These are phyloP conservation scores for Lomentospora prolificans DNA, from an alignment of 2,329 filamentous ascomycete genomes.

Conservation along the genomic window DNA sequence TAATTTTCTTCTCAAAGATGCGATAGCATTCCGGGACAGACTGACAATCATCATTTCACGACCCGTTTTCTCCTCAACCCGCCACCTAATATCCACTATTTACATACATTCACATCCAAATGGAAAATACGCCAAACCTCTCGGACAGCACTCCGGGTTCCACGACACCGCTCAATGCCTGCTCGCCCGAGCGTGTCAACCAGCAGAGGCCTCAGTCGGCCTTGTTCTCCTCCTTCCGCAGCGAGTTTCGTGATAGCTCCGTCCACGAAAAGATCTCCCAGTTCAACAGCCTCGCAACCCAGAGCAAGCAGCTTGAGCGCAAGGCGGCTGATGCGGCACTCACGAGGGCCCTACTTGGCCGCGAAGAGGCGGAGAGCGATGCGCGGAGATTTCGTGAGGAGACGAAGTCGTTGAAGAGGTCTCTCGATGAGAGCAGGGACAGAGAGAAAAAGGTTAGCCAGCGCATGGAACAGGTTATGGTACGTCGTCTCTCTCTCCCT, in stretches of 20 bases:
- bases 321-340: constrained; percentile 56
- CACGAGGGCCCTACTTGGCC: constrained; percentile 55
- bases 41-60: neutral
- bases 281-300: constrained; percentile 57
- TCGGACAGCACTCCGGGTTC: neutral
- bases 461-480: constrained; percentile 59
- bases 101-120: neutral
- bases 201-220: constrained; percentile 27
- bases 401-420: constrained; percentile 39
- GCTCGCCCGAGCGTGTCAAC: constrained; percentile 55
- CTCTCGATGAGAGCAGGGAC: constrained; percentile 55
- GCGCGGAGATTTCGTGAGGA: constrained; percentile 55
- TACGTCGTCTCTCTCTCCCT: constrained; percentile 25
- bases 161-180: constrained; percentile 1
- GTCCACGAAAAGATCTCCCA: constrained; percentile 61
- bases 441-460: constrained; percentile 57
- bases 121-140: constrained; percentile 7
- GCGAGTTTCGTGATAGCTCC: constrained; percentile 43
- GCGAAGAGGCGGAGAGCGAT: constrained; percentile 64
- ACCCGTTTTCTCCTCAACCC: too few species aligned
- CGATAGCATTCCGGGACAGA: neutral
- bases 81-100: too few species aligned
- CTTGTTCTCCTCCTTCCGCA: constrained; percentile 25
- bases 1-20: neutral
- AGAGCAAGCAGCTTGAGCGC: constrained; percentile 52